A percentile compares a stretch with the other conserved stretches of the same genome.
These are phyloP conservation scores for Capronia epimyces DNA, from an alignment of 2,329 filamentous ascomycete species.

Conservation along the genomic window DNA sequence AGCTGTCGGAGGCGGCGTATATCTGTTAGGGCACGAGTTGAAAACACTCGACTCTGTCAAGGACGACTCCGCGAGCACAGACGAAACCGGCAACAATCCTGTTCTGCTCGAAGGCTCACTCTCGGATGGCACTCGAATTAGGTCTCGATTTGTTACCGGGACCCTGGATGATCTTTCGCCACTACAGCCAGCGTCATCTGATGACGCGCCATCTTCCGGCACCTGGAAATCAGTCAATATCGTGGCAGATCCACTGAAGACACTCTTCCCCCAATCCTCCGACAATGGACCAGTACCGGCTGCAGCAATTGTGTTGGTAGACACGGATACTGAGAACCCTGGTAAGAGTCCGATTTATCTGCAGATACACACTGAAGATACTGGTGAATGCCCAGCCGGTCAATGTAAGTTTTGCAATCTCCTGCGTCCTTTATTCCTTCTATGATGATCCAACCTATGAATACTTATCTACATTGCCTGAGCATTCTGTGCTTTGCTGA, in stretches of 20 bases:
- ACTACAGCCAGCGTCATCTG: neutral
- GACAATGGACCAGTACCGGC: conserved; percentile 74
- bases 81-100: conserved; percentile 21
- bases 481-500: conserved; percentile 72
- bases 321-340: conserved; percentile 32
- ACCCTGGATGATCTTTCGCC: conserved; percentile 36
- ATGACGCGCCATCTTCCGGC: neutral
- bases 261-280: conserved; percentile 63
- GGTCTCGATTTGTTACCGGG: conserved; percentile 36
- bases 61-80: neutral
- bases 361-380: conserved; percentile 77
- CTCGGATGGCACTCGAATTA: conserved; percentile 36
- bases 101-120: conserved; percentile 32
- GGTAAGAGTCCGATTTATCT: conserved; percentile 51
- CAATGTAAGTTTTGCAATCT: conserved; percentile 70
- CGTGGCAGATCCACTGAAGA: conserved; percentile 58
- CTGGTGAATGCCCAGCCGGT: conserved; percentile 79
- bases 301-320: conserved; percentile 49
- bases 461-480: conserved; percentile 99
- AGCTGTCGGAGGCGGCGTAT: conserved; percentile 85
- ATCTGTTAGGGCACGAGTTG: conserved; percentile 73
- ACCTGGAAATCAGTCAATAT: conserved; percentile 53
- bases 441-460: conserved; percentile 74
- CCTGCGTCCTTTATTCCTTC: conserved; percentile 21
- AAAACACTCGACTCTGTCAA: conserved; percentile 30